Evolutionary conservation across 306 rosid genomes (phyloP).

Genomic region (Cicer arietinum): DNA sequence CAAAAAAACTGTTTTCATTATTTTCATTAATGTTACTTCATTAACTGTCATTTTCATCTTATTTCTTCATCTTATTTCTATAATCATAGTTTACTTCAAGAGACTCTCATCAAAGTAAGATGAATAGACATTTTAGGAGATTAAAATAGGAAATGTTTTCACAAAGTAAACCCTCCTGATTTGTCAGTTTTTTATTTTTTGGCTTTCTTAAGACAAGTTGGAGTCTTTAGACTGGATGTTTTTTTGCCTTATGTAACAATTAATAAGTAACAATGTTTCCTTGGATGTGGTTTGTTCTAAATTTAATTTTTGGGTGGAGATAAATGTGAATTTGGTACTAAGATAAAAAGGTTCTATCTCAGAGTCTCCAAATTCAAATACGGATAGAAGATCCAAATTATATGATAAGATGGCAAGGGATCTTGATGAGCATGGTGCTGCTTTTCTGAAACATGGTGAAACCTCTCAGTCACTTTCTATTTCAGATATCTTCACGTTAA

Average conservation of each 20-base stretch:
- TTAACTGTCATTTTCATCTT: no score
- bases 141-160: no score
- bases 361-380: slow-evolving; percentile 52
- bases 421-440: slow-evolving; percentile 80
- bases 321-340: background rate
- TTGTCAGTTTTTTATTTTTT: slow-evolving; percentile 18
- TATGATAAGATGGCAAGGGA: slow-evolving; percentile 83
- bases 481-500: slow-evolving; percentile 76
- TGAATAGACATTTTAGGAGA: no score
- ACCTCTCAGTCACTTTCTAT: slow-evolving; percentile 93
- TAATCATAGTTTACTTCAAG: no score
- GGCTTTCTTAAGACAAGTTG: background rate
- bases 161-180: background rate
- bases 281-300: slow-evolving; percentile 27
- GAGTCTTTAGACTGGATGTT: background rate
- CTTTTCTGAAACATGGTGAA: slow-evolving; percentile 76
- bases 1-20: no score
- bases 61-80: no score
- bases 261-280: background rate
- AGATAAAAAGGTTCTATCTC: slow-evolving; percentile 39
- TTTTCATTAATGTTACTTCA: no score
- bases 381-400: slow-evolving; percentile 67
- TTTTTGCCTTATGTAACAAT: background rate
- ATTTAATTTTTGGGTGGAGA: slow-evolving; percentile 39
- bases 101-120: no score